phyloP scores from a whole-genome alignment of 208 protist genomes.

The Strigomonas oncopelti region DNA sequence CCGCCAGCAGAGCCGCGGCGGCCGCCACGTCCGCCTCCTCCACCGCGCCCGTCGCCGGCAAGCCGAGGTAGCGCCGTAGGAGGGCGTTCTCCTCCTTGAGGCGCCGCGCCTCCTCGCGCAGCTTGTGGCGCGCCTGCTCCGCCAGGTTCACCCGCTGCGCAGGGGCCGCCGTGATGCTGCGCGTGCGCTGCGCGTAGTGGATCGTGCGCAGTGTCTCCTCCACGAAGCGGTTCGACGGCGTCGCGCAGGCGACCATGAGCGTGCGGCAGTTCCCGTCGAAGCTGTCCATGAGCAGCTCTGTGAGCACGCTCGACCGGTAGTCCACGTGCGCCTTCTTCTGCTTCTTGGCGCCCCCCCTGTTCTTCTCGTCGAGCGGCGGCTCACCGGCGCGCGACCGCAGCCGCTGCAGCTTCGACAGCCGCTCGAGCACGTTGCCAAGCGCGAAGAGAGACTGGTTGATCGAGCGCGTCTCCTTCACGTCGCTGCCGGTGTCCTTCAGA shows the following conservation, averaged over 20 bases:
- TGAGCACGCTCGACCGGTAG: conserved; percentile 85
- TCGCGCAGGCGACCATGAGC: conserved; percentile 80
- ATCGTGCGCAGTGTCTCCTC: conserved; percentile 82
- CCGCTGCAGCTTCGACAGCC: conserved; percentile 38
- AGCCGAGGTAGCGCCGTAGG: conserved; percentile 36
- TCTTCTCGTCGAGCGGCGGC: background rate
- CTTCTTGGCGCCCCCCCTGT: background rate
- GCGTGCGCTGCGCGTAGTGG: conserved; percentile 71
- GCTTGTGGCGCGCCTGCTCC: conserved; percentile 46
- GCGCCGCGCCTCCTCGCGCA: conserved; percentile 32
- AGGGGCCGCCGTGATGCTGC: conserved; percentile 48
- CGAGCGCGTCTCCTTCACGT: conserved; percentile 57
- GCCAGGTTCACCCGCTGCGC: conserved; percentile 61
- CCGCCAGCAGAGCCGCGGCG: background rate
- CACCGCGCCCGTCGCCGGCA: conserved; percentile 16
- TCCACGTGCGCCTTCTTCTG: conserved; percentile 45
- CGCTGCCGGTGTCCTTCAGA: conserved; percentile 53
- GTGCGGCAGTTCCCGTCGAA: conserved; percentile 70
- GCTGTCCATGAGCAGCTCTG: conserved; percentile 85
- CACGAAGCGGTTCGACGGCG: conserved; percentile 57
- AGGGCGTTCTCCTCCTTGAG: conserved; percentile 52
- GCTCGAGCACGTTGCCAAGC: conserved; percentile 85
- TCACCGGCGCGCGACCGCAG: background rate
- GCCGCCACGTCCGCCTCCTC: conserved; percentile 11
- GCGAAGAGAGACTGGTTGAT: conserved; percentile 91